Base-by-base conservation (phyloP, 345 rosid genomes). In the Lagerstroemia speciosa region DNA sequence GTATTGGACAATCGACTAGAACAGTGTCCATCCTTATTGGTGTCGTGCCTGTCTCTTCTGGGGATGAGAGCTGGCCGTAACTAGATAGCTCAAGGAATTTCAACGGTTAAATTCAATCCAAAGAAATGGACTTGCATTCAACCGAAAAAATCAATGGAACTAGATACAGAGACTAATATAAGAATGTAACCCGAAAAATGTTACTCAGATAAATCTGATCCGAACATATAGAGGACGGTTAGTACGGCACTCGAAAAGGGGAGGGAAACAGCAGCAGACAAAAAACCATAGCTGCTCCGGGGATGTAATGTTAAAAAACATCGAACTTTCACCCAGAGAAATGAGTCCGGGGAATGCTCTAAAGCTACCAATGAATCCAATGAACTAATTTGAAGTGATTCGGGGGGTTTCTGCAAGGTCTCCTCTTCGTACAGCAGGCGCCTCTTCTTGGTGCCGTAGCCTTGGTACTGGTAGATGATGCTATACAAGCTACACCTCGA, bases 401-500 rank as follows among this genome's bases (percentile, higher is more conserved):
- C 66, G 8, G 46, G 73, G 62, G 78, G 64, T n/a, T 72, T 75
- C 69, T 72, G 76, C 70, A 70, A 15, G 20, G 31, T 64, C 27
- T 79, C 77, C 66, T 79, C 79, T 53, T 48, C 36, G 71, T 79
- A 71, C 24, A 67, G 73, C 60, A 79, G 67, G 17, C 80, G 73
- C 75, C 82, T 73, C 73, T 73, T 79, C 63, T 75, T 78, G 2
- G 71, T 69, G 53, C 81, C 78, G 12, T 72, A 75, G n/a, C 79
- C 79, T 37, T 76, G 79, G 48, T 75, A 79, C 69, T 70, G 77
- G 77, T 48, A 76, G 65, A 79, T 79, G 17, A 76, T 63, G 73
- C 73, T 66, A 69, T 67, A 67, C 20, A 79, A 70, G 30, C 82
- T 72, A 22, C 79, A 72, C 78, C 74, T 90, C 71, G 85, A 67